Percentiles rank a stretch among this genome's conserved stretches.
These are phyloP conservation scores for Curvularia hawaiiensis DNA, from an alignment of 2,329 filamentous ascomycete species.

Conservation along the genomic window DNA sequence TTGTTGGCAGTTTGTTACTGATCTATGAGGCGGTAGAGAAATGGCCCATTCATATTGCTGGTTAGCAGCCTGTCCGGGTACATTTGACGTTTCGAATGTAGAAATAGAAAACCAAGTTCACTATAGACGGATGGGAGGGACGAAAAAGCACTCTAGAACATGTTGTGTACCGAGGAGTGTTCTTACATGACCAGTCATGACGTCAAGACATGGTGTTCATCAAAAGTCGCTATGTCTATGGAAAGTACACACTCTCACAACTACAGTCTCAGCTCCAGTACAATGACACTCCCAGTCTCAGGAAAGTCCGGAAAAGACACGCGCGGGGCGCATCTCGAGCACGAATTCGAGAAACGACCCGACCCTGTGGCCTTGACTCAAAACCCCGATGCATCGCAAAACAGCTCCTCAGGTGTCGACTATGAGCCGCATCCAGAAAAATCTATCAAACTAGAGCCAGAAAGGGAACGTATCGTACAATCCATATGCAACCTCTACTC, in stretches of 20 bases:
- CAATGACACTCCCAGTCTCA: constrained; percentile 7
- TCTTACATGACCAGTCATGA: neutral
- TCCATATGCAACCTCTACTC: constrained; percentile 54
- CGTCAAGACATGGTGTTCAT: neutral
- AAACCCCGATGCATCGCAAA: constrained; percentile 32
- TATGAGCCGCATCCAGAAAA: constrained; percentile 37
- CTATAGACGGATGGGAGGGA: neutral
- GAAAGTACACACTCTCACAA: too few relatives aligned
- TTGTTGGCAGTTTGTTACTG: neutral
- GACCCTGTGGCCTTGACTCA: constrained; percentile 38
- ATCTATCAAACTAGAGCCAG: constrained; percentile 22
- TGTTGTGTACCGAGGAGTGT: neutral
- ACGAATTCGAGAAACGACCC: constrained; percentile 28
- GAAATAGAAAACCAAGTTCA: neutral
- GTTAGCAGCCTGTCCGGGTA: neutral
- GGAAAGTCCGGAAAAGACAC: constrained; percentile 18
- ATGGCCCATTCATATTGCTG: neutral
- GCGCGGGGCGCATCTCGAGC: constrained; percentile 16
- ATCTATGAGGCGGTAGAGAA: neutral
- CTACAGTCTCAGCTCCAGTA: neutral
- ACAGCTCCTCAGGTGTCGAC: constrained; percentile 37
- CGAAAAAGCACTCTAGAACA: neutral
- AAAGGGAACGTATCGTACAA: constrained; percentile 50
- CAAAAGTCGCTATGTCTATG: neutral
- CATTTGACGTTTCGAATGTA: neutral